Percentiles rank a stretch among this genome's conserved stretches.
phyloP scores from a whole-genome alignment of 1,139 yeast species.

The Diutina ranongensis region DNA sequence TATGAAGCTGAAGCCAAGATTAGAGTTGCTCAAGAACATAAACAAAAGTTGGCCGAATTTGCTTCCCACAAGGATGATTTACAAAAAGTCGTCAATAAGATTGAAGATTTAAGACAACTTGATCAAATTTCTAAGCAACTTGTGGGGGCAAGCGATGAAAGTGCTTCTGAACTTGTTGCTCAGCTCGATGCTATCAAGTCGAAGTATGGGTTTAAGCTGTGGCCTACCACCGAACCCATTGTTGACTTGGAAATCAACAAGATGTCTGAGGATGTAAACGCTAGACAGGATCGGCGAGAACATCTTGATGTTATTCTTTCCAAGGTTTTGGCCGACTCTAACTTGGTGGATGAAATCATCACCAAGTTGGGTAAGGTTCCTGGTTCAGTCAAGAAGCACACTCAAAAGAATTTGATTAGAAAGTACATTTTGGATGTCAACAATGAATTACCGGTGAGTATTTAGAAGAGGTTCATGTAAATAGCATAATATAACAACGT shows the following conservation, averaged over 20 bases:
- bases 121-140: conserved; percentile 18
- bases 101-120: not conserved
- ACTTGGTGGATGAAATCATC: not conserved
- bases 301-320: not conserved
- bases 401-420: not conserved
- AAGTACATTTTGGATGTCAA: conserved; percentile 5
- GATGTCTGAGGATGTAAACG: conserved; percentile 14
- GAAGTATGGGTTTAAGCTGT: conserved; percentile 44
- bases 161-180: conserved; percentile 22
- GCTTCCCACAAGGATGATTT: conserved; percentile 32
- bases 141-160: conserved; percentile 26
- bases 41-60: conserved; percentile 36
- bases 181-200: conserved; percentile 37
- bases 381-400: conserved; percentile 3
- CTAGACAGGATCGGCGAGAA: not conserved
- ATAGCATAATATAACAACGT: conserved; percentile 1
- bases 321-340: conserved; percentile 1
- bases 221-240: conserved; percentile 43
- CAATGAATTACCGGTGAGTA: conserved; percentile 2
- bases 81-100: conserved; percentile 11
- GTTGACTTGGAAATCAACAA: conserved; percentile 26
- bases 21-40: conserved; percentile 53
- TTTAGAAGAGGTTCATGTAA: not conserved
- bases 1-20: conserved; percentile 66
- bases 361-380: conserved; percentile 5